Evolutionary conservation across 2,329 filamentous ascomycete genomes (phyloP).

Genomic region (Epichloe baconii): DNA sequence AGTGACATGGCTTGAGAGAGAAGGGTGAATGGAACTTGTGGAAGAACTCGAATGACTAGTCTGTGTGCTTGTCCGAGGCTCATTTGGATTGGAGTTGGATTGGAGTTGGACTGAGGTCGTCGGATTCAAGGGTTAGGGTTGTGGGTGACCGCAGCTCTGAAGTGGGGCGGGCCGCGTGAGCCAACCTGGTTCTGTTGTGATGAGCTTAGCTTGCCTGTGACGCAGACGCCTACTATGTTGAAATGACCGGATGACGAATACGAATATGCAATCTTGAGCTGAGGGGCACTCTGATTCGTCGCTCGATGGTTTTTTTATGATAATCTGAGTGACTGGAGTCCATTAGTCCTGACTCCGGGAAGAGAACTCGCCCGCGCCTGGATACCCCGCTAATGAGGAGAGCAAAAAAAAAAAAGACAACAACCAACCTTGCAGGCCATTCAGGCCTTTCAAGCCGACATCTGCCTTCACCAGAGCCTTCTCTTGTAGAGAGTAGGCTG

Average conservation of each 20-base stretch:
- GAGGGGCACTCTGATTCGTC: neutral
- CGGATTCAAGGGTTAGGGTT: neutral
- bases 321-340: neutral
- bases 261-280: too few species aligned
- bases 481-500: neutral
- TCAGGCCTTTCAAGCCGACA: neutral
- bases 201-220: too few species aligned
- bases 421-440: too few species aligned
- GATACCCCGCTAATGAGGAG: neutral
- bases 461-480: neutral
- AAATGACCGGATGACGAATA: too few species aligned
- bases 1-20: neutral
- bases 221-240: too few species aligned
- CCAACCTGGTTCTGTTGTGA: too few species aligned
- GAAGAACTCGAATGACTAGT: too few species aligned
- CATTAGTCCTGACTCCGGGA: neutral
- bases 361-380: neutral
- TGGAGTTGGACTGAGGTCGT: neutral
- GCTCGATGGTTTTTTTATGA: neutral
- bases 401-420: neutral
- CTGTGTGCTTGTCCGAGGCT: too few species aligned
- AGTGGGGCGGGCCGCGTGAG: neutral
- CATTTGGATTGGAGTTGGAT: neutral
- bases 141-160: neutral
- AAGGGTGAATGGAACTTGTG: too few species aligned